A percentile compares a stretch with the other conserved stretches of the same genome.
These are phyloP conservation scores for Trypanosoma melophagium DNA, from an alignment of 208 protist genomes.

Conservation along the genomic window DNA sequence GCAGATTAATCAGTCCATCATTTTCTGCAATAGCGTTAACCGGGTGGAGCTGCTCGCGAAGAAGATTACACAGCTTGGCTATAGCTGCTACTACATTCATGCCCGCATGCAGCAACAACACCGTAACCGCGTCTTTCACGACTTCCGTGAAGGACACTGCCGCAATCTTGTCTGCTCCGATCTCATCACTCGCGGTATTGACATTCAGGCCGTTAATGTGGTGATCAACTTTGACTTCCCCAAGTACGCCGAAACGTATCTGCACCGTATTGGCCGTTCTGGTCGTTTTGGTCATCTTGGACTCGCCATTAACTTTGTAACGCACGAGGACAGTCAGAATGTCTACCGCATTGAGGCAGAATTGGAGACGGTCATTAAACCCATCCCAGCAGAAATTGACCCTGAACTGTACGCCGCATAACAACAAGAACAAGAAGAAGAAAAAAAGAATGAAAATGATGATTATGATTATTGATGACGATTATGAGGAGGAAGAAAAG, in stretches of 20 bases:
- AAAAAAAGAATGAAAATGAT: not conserved
- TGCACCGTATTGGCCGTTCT: constrained; percentile 96
- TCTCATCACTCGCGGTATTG: constrained; percentile 99
- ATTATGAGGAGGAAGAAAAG: constrained; percentile 3
- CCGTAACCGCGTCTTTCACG: constrained; percentile 99
- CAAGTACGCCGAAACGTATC: constrained; percentile 97
- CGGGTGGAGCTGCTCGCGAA: constrained; percentile 99
- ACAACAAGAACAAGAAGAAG: constrained; percentile 23
- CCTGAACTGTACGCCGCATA: constrained; percentile 93
- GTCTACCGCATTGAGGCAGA: constrained; percentile 98
- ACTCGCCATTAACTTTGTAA: constrained; percentile 99
- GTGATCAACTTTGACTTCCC: constrained; percentile 99
- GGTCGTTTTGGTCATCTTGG: constrained; percentile 98
- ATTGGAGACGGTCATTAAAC: constrained; percentile 98
- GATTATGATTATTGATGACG: not conserved
- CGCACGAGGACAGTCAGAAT: constrained; percentile 95
- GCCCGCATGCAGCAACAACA: constrained; percentile 98
- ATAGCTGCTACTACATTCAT: constrained; percentile 99
- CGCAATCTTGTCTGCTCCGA: constrained; percentile 99
- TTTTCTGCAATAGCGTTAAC: constrained; percentile 99
- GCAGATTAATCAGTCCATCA: constrained; percentile 99
- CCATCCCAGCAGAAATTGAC: constrained; percentile 97
- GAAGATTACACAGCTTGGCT: constrained; percentile 99
- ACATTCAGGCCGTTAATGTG: constrained; percentile 99
- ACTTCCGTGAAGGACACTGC: constrained; percentile 97